A percentile compares a stretch with the other conserved stretches of the same genome.
Conservation (phyloP, 2,329 filamentous ascomycete species). For the Neoascochyta sp. region DNA sequence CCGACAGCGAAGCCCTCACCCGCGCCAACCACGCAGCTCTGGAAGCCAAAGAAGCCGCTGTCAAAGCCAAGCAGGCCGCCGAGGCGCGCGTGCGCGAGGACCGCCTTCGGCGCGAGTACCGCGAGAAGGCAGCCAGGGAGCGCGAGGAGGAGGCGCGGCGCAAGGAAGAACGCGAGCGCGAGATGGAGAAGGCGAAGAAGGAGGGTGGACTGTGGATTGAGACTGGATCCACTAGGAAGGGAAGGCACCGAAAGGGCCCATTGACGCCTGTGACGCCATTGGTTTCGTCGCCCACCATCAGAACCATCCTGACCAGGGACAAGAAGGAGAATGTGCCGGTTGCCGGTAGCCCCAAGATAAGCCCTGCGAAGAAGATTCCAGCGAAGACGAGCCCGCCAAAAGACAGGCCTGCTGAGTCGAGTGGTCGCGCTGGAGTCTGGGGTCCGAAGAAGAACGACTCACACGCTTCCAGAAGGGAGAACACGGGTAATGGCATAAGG, state of each 20-base stretch:
- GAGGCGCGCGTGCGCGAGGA: slow-evolving; percentile 18
- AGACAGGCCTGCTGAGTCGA: slow-evolving; percentile 7
- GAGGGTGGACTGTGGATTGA: slow-evolving; percentile 24
- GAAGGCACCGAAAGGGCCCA: slow-evolving; percentile 10
- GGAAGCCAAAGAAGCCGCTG: slow-evolving; percentile 8
- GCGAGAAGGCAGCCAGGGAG: slow-evolving; percentile 19
- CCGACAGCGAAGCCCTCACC: slow-evolving; percentile 4
- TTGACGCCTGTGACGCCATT: too few species aligned
- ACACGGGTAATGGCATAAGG: too few species aligned
- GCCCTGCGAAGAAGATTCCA: not conserved
- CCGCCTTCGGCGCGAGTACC: slow-evolving; percentile 18
- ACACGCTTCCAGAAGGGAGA: too few species aligned
- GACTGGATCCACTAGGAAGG: slow-evolving; percentile 13
- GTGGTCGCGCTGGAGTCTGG: slow-evolving; percentile 23
- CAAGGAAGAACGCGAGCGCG: slow-evolving; percentile 12
- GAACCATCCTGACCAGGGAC: slow-evolving; percentile 9
- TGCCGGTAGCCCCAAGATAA: not conserved
- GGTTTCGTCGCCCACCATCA: slow-evolving; percentile 6
- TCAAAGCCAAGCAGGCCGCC: slow-evolving; percentile 8
- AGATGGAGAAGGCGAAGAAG: slow-evolving; percentile 12
- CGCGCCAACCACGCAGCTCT: slow-evolving; percentile 4
- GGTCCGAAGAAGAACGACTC: slow-evolving; percentile 27
- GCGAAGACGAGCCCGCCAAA: slow-evolving; percentile 1
- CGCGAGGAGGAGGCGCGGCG: slow-evolving; percentile 13
- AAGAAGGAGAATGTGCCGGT: slow-evolving; percentile 7